Percentiles rank a stretch among this genome's conserved stretches.
Evolutionary conservation across 352 stramenopile species (phyloP).

Genomic region (Hyaloperonospora arabidopsidis): DNA sequence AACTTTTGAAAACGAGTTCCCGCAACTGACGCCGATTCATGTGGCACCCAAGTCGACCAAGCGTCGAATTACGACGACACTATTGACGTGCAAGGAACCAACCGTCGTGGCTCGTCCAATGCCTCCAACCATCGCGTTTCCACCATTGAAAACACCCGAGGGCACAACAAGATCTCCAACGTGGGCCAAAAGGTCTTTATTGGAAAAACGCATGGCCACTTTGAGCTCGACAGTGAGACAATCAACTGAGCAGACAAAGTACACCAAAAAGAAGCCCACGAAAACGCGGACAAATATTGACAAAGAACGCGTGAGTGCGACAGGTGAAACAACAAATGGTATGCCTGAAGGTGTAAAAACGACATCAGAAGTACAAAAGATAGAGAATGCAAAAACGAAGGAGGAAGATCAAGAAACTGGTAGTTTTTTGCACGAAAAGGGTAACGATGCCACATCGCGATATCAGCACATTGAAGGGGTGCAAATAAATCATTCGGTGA

Average conservation of each 20-base stretch:
- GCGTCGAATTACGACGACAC: conserved; percentile 41
- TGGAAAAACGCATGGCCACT: conserved; percentile 39
- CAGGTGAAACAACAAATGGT: background rate
- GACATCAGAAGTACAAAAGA: background rate
- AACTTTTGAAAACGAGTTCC: conserved; percentile 33
- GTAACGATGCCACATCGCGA: no score
- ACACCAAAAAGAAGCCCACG: background rate
- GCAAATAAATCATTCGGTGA: no score
- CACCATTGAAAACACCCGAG: conserved; percentile 13
- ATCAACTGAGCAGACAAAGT: conserved; percentile 1
- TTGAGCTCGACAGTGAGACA: background rate
- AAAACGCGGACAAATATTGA: background rate
- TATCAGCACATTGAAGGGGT: no score
- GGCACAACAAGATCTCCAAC: conserved; percentile 9
- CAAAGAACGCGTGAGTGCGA: background rate
- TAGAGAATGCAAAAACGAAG: conserved; percentile 7
- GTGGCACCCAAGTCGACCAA: conserved; percentile 20
- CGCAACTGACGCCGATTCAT: conserved; percentile 13
- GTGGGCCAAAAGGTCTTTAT: conserved; percentile 38
- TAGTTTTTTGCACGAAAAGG: no score
- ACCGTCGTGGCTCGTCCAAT: conserved; percentile 24
- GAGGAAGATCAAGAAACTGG: background rate
- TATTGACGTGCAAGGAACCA: conserved; percentile 27
- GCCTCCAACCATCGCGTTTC: conserved; percentile 26
- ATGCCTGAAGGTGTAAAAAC: background rate